Base-by-base conservation (phyloP, 1,284 basidiomycete genomes). In the Paramarasmius palmivorus region DNA sequence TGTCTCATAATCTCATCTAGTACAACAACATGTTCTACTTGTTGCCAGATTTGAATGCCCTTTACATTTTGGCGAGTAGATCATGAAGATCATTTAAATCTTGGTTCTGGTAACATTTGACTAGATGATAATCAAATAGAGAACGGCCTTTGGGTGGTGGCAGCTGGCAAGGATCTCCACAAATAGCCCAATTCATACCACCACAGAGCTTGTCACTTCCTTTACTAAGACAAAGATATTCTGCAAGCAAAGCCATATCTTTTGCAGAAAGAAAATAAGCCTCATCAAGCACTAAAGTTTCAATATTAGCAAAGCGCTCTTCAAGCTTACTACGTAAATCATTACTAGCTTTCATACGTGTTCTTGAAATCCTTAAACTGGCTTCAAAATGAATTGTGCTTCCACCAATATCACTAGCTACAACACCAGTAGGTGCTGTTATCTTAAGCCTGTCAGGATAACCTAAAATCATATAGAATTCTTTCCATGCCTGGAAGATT, bases 1-100 rank as follows among this genome's bases (percentile, higher is more conserved):
- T 60, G 59, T 2, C 57, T 20, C 19, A 60, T 57, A 20, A 60
- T 42, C 26, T 60, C 57, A 19, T 55, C 55, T n/a, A 60, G 40
- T 23, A 54, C 41, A 0, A 60, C 55, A 40, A 55, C 57, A 17
- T 58, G 47, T 7, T 49, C 29, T 4, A 60, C 49, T 9, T 55
- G 25, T 44, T 54, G 55, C 32, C 52, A 60, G 14, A 55, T 52
- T 10, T 58, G 55, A 20, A 60, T 55, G 1, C 57, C 59, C 3
- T 55, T 60, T 6, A 58, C 25, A 20, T 56, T 58, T 39, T 39
- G 7, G 52, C 49, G n/a, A 53, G 52, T n/a, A n/a, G 19, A 4
- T 17, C 19, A 50, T n/a, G n/a, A 19, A 60, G 32, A 5, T 54
- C 49, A 29, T 60, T 55, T 12, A 60, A 50, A 3, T 50, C 29